These are phyloP conservation scores for Lasiodiplodia sp. DNA, from an alignment of 2,329 filamentous ascomycete species.

Conservation along the genomic window DNA sequence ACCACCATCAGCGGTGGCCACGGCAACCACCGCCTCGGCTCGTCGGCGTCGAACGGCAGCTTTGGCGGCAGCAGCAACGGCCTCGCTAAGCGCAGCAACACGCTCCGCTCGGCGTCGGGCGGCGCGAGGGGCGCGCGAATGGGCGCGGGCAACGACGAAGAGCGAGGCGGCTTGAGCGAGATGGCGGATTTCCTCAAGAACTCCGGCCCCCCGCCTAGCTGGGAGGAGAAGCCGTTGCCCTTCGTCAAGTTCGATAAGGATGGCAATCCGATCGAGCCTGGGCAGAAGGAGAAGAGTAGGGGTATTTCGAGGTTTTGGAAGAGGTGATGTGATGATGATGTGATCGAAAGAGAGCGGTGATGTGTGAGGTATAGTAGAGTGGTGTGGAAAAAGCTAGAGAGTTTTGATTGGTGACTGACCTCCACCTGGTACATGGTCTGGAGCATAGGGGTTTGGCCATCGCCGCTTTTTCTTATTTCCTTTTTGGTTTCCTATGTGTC, in stretches of 20 bases:
- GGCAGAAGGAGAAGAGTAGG: background rate
- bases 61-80: background rate
- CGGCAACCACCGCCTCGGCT: conserved; percentile 1
- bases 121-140: conserved; percentile 4
- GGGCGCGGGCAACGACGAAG: conserved; percentile 2
- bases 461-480: too few species aligned
- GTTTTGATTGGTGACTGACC: background rate
- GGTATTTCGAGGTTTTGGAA: conserved; percentile 22
- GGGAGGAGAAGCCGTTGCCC: conserved; percentile 20
- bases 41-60: background rate
- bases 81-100: background rate
- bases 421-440: background rate
- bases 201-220: conserved; percentile 46
- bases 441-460: background rate
- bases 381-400: background rate
- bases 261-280: conserved; percentile 19
- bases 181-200: conserved; percentile 53
- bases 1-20: background rate
- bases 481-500: background rate
- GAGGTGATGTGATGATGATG: conserved; percentile 5
- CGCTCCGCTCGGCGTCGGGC: background rate
- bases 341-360: background rate
- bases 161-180: conserved; percentile 38
- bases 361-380: background rate
- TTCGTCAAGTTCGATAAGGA: conserved; percentile 29